Conservation (phyloP, 768 basidiomycete genomes). For the Tricholoma furcatifolium region DNA sequence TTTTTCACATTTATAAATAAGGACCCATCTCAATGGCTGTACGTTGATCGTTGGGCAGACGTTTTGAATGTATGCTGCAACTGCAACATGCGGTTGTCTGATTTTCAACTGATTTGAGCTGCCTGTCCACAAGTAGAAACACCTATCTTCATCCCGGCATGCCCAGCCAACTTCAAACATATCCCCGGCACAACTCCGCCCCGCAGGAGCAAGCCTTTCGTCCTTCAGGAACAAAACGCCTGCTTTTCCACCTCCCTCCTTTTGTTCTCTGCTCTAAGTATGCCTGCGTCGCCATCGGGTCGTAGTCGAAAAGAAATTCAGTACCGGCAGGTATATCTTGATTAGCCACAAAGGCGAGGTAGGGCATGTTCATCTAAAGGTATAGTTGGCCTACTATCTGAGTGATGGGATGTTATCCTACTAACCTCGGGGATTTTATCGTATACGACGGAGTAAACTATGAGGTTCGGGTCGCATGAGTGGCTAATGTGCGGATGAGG, state of each 20-base stretch:
- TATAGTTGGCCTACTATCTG: neutral
- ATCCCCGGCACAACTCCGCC: constrained; percentile 17
- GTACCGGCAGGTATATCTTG: constrained; percentile 45
- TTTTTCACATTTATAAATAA: too few species aligned
- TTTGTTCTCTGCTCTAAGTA: constrained; percentile 1
- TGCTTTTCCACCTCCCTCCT: constrained; percentile 23
- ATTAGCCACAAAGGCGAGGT: constrained; percentile 57
- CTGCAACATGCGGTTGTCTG: too few species aligned
- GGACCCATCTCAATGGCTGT: too few species aligned
- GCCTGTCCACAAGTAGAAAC: too few species aligned
- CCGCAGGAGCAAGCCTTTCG: constrained; percentile 37
- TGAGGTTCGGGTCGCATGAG: constrained; percentile 62
- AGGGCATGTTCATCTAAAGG: constrained; percentile 51
- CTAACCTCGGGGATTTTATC: constrained; percentile 58
- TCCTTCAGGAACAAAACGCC: constrained; percentile 25
- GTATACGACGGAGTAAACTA: constrained; percentile 57
- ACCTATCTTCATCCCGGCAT: too few species aligned
- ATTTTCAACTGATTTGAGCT: too few species aligned
- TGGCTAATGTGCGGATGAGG: constrained; percentile 45
- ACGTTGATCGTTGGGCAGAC: too few species aligned
- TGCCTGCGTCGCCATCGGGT: constrained; percentile 37
- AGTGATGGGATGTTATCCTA: constrained; percentile 1
- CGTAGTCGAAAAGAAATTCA: constrained; percentile 68
- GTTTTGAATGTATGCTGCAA: too few species aligned
- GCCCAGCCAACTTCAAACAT: constrained; percentile 19